Conservation (phyloP, 2,329 filamentous ascomycete genomes). For the Alternaria hordeiaustralica region DNA sequence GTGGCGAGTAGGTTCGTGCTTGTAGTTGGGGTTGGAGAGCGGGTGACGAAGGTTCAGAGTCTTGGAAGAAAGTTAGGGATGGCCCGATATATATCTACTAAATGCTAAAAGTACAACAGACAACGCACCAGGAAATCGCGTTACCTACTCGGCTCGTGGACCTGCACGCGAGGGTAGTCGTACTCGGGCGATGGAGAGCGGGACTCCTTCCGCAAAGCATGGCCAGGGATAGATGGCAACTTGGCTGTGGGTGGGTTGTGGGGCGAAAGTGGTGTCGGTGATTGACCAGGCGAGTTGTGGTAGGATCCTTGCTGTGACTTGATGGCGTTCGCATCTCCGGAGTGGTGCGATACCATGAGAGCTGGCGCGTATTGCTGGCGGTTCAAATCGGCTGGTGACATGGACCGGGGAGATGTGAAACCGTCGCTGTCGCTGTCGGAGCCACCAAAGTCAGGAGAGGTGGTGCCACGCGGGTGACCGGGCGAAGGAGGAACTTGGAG, state of each 20-base stretch:
- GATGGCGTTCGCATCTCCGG: constrained; percentile 16
- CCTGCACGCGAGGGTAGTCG: constrained; percentile 23
- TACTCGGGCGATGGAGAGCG: constrained; percentile 29
- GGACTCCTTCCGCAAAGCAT: constrained; percentile 26
- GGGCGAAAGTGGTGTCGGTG: constrained; percentile 34
- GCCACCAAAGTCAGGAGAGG: constrained; percentile 34
- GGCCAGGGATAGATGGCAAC: constrained; percentile 35
- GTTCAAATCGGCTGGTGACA: constrained; percentile 33
- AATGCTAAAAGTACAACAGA: constrained; percentile 35
- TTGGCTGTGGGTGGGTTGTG: constrained; percentile 31
- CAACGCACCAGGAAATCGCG: constrained; percentile 29
- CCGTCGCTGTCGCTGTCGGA: constrained; percentile 38
- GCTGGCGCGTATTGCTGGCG: constrained; percentile 36
- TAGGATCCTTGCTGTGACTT: constrained; percentile 41
- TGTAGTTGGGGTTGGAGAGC: constrained; percentile 12
- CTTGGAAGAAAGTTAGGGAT: constrained; percentile 36
- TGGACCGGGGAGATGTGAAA: constrained; percentile 27
- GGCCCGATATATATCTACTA: constrained; percentile 28
- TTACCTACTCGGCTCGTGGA: constrained; percentile 44
- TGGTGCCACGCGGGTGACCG: constrained; percentile 21
- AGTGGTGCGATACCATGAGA: constrained; percentile 33
- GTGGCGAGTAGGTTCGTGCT: constrained; percentile 27
- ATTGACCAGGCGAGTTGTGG: constrained; percentile 31
- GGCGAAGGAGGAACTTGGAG: constrained; percentile 43
- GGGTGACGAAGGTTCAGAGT: constrained; percentile 25